Evolutionary conservation across 345 rosid species (phyloP).

Genomic region (Acer saccharum): DNA sequence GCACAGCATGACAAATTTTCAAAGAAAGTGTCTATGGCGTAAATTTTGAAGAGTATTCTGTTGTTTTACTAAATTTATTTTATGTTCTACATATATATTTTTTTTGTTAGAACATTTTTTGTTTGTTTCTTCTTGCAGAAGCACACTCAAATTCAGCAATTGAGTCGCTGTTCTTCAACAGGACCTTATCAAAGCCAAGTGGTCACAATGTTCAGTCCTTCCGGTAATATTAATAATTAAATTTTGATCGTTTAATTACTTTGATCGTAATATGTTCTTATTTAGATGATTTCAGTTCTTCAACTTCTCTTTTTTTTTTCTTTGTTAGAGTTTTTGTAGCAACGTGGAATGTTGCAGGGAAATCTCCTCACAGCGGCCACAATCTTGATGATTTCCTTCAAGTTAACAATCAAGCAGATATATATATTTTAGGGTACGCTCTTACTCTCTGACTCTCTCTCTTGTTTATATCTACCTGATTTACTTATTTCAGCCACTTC

Average conservation of each 20-base stretch:
- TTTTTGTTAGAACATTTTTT: slow-evolving; percentile 8
- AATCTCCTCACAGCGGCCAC: slow-evolving; percentile 64
- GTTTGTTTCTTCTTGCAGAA: slow-evolving; percentile 43
- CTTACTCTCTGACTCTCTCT: slow-evolving; percentile 3
- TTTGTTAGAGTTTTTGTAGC: slow-evolving; percentile 75
- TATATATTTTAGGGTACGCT: slow-evolving; percentile 81
- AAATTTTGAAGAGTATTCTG: neutral
- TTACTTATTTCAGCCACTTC: neutral
- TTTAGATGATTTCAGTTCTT: neutral
- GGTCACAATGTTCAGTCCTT: slow-evolving; percentile 52
- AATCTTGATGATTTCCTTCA: slow-evolving; percentile 75
- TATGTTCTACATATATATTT: neutral
- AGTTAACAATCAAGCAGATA: slow-evolving; percentile 57
- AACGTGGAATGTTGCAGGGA: slow-evolving; percentile 98
- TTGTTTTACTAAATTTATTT: neutral
- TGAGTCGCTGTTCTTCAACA: slow-evolving; percentile 46
- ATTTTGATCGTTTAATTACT: neutral
- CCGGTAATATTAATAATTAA: slow-evolving; percentile 40
- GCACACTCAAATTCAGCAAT: slow-evolving; percentile 41
- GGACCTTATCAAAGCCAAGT: slow-evolving; percentile 34
- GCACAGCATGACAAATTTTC: slow-evolving; percentile 20
- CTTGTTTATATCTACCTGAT: neutral
- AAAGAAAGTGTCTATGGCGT: slow-evolving; percentile 23
- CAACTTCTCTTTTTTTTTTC: neutral
- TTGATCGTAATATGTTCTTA: neutral